Conservation (phyloP, 225 moss, liverwort and hornwort species). For the Takakia lepidozioides region DNA sequence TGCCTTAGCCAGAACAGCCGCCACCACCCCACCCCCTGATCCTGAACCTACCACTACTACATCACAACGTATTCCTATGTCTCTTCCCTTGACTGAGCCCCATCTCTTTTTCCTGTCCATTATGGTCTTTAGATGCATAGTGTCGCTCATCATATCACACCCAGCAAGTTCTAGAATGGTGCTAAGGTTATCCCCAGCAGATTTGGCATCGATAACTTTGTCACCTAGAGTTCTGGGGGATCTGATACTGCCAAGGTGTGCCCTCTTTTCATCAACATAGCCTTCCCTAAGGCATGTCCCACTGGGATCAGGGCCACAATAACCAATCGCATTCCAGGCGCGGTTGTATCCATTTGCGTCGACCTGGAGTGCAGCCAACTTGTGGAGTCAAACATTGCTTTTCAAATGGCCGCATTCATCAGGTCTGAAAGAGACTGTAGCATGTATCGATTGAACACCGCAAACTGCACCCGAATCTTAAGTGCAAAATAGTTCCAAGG, state of each 20-base stretch:
- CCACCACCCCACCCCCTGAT: slow-evolving; percentile 75
- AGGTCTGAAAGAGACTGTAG: too few species aligned
- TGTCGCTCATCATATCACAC: slow-evolving; percentile 28
- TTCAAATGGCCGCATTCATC: too few species aligned
- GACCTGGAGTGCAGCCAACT: too few species aligned
- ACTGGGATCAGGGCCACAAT: slow-evolving; percentile 42
- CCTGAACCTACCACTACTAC: slow-evolving; percentile 78
- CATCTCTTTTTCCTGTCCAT: background rate
- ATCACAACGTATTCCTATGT: slow-evolving; percentile 60
- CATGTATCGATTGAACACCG: too few species aligned
- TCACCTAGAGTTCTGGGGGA: slow-evolving; percentile 48
- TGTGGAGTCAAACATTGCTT: too few species aligned
- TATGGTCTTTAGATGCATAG: slow-evolving; percentile 11
- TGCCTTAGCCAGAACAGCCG: slow-evolving; percentile 60
- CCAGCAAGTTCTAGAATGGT: slow-evolving; percentile 33
- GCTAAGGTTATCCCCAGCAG: slow-evolving; percentile 19
- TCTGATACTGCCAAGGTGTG: too few species aligned
- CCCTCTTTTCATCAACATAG: too few species aligned
- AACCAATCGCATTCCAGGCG: slow-evolving; percentile 73
- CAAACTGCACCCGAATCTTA: too few species aligned
- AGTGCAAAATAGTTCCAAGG: too few species aligned
- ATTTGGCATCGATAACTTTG: slow-evolving; percentile 36
- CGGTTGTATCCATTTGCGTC: slow-evolving; percentile 41
- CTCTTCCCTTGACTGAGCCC: slow-evolving; percentile 3
- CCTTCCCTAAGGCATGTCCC: too few species aligned